Evolutionary conservation across 371 early-diverging fungal genomes (phyloP), one percentile per base, ranked within the genome.

Genomic region (Rhizopus arrhizus): DNA sequence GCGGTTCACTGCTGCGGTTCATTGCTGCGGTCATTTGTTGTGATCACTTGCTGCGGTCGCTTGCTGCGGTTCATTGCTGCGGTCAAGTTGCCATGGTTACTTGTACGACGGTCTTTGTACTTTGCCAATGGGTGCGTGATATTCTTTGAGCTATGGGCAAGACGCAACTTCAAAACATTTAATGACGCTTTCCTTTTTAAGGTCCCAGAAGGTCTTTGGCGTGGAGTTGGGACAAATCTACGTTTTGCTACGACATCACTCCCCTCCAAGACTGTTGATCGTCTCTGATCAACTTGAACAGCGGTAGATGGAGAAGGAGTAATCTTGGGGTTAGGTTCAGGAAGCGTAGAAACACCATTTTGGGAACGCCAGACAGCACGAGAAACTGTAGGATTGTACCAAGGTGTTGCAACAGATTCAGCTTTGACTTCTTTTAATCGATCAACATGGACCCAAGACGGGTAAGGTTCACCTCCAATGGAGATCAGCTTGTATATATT

Each of bases 241-340:
- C 22, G 22, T 53, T 53, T 49, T 9, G 29, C 31, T 9, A 31
- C 32, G 61, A 61, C 61, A 61, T 52, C 46, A 61, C 53, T 40
- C 62, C 62, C 53, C 56, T 41, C 62, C 56, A 16, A 50, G 43
- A 48, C 42, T 61, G 48, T 40, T 56, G 56, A 32, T 61, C 56
- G 56, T 42, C 62, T 40, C 38, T 48, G 51, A 61, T 41, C 51
- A 56, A 61, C 56, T 22, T 40, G 47, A 40, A 35, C 31, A 38
- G 32, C 3, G 48, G 16, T 6, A 6, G 36, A 32, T 4, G n/a
- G n/a, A 3, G 55, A 6, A 41, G 40, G n/a, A 4, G 41, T 13
- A 8, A 43, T 32, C 4, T 9, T 9, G 12, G 38, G 40, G 34
- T 15, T 42, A 41, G 49, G 33, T 50, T 47, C 10, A 33, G 8